Conservation (phyloP, 2,329 filamentous ascomycete genomes). For the Metarhizium anisopliae region DNA sequence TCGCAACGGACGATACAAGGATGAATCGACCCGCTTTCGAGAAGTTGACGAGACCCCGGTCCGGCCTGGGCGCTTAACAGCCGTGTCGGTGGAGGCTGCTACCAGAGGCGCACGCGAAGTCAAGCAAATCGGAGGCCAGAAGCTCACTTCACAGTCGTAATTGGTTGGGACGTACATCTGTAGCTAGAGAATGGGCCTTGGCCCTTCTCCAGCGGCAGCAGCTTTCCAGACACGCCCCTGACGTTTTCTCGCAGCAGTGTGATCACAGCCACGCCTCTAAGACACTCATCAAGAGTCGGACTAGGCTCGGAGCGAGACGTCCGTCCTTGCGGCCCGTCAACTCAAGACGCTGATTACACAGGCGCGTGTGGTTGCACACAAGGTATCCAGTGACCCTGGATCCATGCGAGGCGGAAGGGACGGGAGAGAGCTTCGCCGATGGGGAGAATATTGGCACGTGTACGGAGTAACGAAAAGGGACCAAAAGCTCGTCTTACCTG, state of each 20-base stretch:
- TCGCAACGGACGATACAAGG: not conserved
- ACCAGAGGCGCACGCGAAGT: not conserved
- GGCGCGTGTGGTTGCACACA: not conserved
- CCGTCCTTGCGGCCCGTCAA: not conserved
- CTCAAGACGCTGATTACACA: not conserved
- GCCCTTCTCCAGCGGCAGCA: not conserved
- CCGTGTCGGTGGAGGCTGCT: conserved; percentile 27
- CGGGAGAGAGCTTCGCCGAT: not conserved
- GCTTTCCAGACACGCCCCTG: not conserved
- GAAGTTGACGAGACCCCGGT: conserved; percentile 27
- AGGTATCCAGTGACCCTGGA: conserved; percentile 34
- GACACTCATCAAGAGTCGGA: not conserved
- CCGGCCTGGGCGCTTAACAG: conserved; percentile 40
- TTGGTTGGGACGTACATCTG: conserved; percentile 24
- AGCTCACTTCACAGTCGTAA: conserved; percentile 24
- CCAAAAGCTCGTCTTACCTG: conserved; percentile 57
- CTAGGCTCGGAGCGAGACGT: not conserved
- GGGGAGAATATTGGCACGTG: not conserved
- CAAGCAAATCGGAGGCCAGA: conserved; percentile 33
- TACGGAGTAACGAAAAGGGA: not conserved
- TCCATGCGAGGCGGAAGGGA: conserved; percentile 30
- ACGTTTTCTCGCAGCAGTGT: not conserved
- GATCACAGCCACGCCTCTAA: not conserved
- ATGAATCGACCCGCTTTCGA: conserved; percentile 7
- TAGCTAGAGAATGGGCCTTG: conserved; percentile 10